Percentiles rank a stretch among this genome's conserved stretches.
phyloP scores from a whole-genome alignment of 2,329 filamentous ascomycete genomes.

The Colletotrichum abscissum region DNA sequence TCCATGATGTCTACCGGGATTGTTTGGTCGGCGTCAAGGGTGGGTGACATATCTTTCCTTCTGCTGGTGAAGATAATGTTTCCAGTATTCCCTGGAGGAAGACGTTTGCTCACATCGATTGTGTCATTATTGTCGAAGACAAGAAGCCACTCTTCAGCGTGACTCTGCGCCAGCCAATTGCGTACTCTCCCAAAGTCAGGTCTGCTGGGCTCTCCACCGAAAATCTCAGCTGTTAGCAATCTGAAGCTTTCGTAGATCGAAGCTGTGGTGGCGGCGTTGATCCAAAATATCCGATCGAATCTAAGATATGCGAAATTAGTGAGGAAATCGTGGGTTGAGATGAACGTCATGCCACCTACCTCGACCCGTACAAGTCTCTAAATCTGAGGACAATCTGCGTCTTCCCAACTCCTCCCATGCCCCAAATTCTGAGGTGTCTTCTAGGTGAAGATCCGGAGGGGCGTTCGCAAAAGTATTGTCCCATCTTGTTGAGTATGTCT shows the following conservation, averaged over 20 bases:
- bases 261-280: constrained; percentile 40
- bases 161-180: constrained; percentile 35
- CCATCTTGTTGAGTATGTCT: constrained; percentile 38
- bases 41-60: constrained; percentile 5
- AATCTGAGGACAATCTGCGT: constrained; percentile 45
- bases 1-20: background rate
- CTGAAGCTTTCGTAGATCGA: constrained; percentile 41
- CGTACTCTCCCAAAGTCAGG: too few species aligned
- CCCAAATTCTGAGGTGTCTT: constrained; percentile 41
- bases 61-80: constrained; percentile 45
- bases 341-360: constrained; percentile 27
- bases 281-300: constrained; percentile 43
- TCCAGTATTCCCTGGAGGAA: constrained; percentile 38
- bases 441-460: background rate
- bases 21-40: background rate
- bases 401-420: constrained; percentile 45
- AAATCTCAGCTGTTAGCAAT: constrained; percentile 28
- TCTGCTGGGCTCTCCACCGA: too few species aligned
- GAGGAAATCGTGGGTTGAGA: background rate
- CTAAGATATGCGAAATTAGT: constrained; percentile 25
- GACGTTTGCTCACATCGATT: constrained; percentile 26
- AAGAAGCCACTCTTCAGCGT: constrained; percentile 43
- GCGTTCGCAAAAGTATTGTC: constrained; percentile 28
- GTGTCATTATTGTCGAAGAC: constrained; percentile 44
- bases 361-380: constrained; percentile 33